These are phyloP conservation scores for Calocera viscosa DNA, from an alignment of 768 basidiomycete genomes.

Conservation along the genomic window DNA sequence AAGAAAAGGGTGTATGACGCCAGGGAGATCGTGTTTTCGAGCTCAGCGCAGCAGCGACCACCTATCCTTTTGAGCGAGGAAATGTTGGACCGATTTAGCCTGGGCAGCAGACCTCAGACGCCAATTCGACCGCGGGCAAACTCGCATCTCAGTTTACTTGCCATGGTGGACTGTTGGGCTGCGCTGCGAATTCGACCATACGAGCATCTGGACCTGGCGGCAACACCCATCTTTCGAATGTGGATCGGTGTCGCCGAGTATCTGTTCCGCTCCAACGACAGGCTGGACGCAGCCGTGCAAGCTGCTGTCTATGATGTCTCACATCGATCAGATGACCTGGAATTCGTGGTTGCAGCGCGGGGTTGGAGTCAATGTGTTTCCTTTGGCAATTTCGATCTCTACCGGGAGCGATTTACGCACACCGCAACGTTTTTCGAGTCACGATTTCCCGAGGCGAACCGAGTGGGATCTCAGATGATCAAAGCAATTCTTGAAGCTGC, in stretches of 20 bases:
- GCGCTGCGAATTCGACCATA: slow-evolving; percentile 76
- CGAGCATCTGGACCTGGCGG: slow-evolving; percentile 80
- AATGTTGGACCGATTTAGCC: slow-evolving; percentile 78
- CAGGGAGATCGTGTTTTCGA: slow-evolving; percentile 61
- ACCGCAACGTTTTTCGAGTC: slow-evolving; percentile 75
- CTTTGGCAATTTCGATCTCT: slow-evolving; percentile 84
- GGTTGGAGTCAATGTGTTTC: slow-evolving; percentile 95
- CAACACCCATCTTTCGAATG: slow-evolving; percentile 89
- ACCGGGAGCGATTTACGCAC: slow-evolving; percentile 63
- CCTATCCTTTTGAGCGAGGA: slow-evolving; percentile 77
- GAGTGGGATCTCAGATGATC: slow-evolving; percentile 78
- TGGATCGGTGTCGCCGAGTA: slow-evolving; percentile 97
- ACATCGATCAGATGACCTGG: slow-evolving; percentile 79
- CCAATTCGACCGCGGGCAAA: slow-evolving; percentile 41
- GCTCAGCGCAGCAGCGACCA: slow-evolving; percentile 23
- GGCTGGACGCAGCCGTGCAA: slow-evolving; percentile 57
- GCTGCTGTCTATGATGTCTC: slow-evolving; percentile 64
- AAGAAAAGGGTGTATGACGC: slow-evolving; percentile 62
- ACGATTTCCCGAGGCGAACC: slow-evolving; percentile 74
- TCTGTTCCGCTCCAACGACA: slow-evolving; percentile 57
- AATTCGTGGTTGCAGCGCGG: slow-evolving; percentile 84
- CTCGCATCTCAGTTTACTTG: slow-evolving; percentile 84
- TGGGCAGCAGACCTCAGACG: slow-evolving; percentile 38
- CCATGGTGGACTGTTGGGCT: slow-evolving; percentile 99
- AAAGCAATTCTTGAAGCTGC: slow-evolving; percentile 47